Conservation (phyloP, 768 basidiomycete species). For the Amanita brunnescens region DNA sequence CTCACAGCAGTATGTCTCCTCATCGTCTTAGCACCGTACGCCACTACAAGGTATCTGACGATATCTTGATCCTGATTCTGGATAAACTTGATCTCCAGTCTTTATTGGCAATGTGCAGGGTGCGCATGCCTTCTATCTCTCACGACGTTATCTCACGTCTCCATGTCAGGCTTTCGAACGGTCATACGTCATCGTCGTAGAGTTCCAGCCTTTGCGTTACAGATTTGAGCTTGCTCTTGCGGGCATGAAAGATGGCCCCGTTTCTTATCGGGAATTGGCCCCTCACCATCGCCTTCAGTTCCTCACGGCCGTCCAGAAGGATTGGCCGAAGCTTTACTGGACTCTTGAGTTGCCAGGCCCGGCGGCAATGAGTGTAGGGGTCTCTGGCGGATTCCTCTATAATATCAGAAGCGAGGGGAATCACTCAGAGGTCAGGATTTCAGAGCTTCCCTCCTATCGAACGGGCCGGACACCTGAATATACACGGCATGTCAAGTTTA, state of each 20-base stretch:
- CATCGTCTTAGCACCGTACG: slow-evolving; percentile 33
- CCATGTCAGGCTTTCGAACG: slow-evolving; percentile 35
- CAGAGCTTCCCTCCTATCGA: slow-evolving; percentile 41
- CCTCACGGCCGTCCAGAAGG: slow-evolving; percentile 35
- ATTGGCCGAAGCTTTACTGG: slow-evolving; percentile 42
- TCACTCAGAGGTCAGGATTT: slow-evolving; percentile 33
- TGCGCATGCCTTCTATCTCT: slow-evolving; percentile 10
- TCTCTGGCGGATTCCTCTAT: slow-evolving; percentile 39
- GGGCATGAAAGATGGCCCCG: slow-evolving; percentile 44
- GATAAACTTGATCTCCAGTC: slow-evolving; percentile 40
- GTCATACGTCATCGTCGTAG: slow-evolving; percentile 35
- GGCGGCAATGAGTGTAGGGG: slow-evolving; percentile 27
- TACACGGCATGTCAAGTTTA: slow-evolving; percentile 37
- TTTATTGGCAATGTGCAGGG: slow-evolving; percentile 40
- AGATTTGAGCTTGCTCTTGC: slow-evolving; percentile 38
- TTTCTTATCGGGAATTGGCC: slow-evolving; percentile 27
- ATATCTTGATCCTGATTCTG: slow-evolving; percentile 41
- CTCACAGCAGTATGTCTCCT: slow-evolving; percentile 32
- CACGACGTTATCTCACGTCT: slow-evolving; percentile 9
- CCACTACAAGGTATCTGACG: slow-evolving; percentile 42
- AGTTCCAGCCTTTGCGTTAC: slow-evolving; percentile 40
- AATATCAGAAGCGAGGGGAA: slow-evolving; percentile 29
- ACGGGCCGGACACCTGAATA: slow-evolving; percentile 32
- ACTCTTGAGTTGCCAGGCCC: slow-evolving; percentile 37
- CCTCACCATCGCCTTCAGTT: slow-evolving; percentile 36